phyloP scores from a whole-genome alignment of 371 early-diverging fungal species.

The Batrachochytrium dendrobatidis region DNA sequence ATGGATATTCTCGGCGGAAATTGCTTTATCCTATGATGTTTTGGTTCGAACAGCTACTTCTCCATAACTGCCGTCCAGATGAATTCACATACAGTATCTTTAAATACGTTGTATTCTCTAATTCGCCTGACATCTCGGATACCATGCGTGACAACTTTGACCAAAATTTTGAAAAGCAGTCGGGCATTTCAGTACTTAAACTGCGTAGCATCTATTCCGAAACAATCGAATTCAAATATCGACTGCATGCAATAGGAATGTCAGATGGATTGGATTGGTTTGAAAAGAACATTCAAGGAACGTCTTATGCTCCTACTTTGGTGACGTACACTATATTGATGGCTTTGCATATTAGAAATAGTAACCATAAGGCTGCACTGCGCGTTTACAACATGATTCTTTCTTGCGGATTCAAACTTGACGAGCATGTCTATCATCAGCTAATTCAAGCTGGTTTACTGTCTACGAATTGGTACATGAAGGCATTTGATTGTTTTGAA shows the following conservation, averaged over 20 bases:
- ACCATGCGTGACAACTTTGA: background rate
- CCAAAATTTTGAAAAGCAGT: background rate
- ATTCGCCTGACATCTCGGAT: background rate
- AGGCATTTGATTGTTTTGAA: too few species aligned
- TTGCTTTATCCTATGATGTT: background rate
- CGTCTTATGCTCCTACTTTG: background rate
- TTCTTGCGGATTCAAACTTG: background rate
- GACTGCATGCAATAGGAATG: background rate
- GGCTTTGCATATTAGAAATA: background rate
- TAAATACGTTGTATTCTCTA: background rate
- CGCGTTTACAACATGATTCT: background rate
- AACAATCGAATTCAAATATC: background rate
- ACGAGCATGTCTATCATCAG: background rate
- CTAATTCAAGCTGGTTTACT: background rate
- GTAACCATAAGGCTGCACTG: background rate
- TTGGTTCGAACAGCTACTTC: background rate
- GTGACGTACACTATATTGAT: background rate
- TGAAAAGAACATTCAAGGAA: too few species aligned
- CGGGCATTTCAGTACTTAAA: background rate
- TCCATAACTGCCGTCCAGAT: background rate
- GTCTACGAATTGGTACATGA: too few species aligned
- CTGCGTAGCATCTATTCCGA: background rate
- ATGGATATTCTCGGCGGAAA: background rate
- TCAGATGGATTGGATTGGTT: background rate
- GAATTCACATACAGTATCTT: slow-evolving; percentile 1